Conservation (phyloP, 1,284 basidiomycete species). For the Irpex sp. region DNA sequence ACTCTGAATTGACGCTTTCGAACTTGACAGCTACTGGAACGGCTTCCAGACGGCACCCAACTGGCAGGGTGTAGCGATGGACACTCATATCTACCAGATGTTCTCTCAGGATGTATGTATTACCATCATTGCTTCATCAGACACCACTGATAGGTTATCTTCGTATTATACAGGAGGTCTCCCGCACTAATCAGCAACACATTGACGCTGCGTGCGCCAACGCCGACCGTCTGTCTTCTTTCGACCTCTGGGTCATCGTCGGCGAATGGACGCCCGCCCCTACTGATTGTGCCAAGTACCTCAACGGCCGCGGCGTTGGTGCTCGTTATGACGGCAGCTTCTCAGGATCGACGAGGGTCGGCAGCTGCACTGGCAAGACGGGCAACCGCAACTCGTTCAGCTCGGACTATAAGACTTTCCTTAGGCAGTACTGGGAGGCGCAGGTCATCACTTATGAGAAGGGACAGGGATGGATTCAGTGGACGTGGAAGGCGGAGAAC, state of each 20-base stretch:
- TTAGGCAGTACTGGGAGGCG: constrained; percentile 82
- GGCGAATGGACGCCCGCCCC: constrained; percentile 84
- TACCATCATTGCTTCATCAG: neutral
- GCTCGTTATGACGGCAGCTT: constrained; percentile 77
- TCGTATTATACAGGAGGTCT: constrained; percentile 38
- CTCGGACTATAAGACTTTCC: constrained; percentile 75
- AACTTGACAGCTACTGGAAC: constrained; percentile 51
- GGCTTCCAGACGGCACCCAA: constrained; percentile 57
- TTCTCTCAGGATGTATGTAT: constrained; percentile 56
- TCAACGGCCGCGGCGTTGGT: constrained; percentile 54
- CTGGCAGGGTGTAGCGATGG: constrained; percentile 72
- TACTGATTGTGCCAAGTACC: constrained; percentile 80
- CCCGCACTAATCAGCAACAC: constrained; percentile 52
- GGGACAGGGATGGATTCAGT: constrained; percentile 67
- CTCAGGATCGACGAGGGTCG: constrained; percentile 60
- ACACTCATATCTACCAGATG: constrained; percentile 81
- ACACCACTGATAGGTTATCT: neutral
- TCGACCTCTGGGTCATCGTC: constrained; percentile 70
- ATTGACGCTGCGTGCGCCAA: constrained; percentile 59
- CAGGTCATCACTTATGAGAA: constrained; percentile 67
- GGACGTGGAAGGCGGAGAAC: constrained; percentile 53
- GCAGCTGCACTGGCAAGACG: constrained; percentile 68
- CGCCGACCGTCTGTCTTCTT: constrained; percentile 40
- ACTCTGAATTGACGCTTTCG: neutral
- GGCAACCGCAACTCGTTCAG: constrained; percentile 73